These are phyloP conservation scores for Cenchrus fungigraminus DNA, from an alignment of 176 grass and related monocot genomes.

Conservation along the genomic window DNA sequence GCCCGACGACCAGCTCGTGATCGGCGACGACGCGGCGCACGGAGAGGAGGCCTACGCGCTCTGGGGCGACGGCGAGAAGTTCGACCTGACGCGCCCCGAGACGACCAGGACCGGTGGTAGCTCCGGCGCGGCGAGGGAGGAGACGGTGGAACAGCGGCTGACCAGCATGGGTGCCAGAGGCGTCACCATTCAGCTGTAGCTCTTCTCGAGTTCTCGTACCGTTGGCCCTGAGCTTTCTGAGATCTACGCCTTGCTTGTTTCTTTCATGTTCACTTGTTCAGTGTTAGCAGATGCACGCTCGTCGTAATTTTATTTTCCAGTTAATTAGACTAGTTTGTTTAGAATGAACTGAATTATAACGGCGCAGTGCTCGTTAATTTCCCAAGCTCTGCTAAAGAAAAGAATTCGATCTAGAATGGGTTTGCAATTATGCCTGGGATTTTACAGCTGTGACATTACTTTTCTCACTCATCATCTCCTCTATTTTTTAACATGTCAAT, in stretches of 20 bases:
- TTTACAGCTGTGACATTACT: too few species aligned
- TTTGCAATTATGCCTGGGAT: too few species aligned
- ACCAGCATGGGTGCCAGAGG: slow-evolving; percentile 55
- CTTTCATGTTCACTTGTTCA: neutral
- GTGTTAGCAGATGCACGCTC: neutral
- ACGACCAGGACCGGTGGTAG: slow-evolving; percentile 17
- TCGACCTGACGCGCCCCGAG: slow-evolving; percentile 57
- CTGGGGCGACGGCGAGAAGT: slow-evolving; percentile 77
- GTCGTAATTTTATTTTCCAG: neutral
- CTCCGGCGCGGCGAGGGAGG: slow-evolving; percentile 26
- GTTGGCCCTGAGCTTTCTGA: neutral
- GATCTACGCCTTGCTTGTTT: neutral
- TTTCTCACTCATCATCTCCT: too few species aligned
- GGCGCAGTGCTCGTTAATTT: neutral
- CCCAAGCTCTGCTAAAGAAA: neutral
- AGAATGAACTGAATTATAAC: neutral
- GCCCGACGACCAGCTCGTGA: slow-evolving; percentile 66
- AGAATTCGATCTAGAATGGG: too few species aligned
- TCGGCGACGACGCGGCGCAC: slow-evolving; percentile 73
- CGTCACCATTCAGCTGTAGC: slow-evolving; percentile 64
- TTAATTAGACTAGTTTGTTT: neutral
- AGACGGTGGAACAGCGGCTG: slow-evolving; percentile 33
- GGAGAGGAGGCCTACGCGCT: slow-evolving; percentile 85
- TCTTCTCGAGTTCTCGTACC: neutral
- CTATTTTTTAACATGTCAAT: too few species aligned